phyloP scores from a whole-genome alignment of 768 basidiomycete species.

The Termitomyces sp. region DNA sequence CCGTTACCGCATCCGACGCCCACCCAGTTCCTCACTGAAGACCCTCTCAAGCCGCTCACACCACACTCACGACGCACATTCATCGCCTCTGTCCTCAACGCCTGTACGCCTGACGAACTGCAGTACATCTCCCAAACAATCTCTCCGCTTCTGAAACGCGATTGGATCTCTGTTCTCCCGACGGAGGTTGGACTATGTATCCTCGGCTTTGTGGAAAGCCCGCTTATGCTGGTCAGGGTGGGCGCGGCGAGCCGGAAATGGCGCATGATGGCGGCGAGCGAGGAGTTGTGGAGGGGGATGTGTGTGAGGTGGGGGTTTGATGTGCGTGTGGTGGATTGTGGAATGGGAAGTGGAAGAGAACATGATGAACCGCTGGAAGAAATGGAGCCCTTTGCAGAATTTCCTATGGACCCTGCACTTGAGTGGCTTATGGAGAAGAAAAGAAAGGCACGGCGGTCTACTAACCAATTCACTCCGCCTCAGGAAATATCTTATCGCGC shows the following conservation, averaged over 20 bases:
- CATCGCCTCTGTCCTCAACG: constrained; percentile 12
- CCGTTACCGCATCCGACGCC: not conserved
- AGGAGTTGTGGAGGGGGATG: constrained; percentile 79
- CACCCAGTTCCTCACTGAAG: not conserved
- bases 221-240: constrained; percentile 66
- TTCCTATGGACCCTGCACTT: not conserved
- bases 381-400: not conserved
- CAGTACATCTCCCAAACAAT: constrained; percentile 65
- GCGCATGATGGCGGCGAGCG: constrained; percentile 68
- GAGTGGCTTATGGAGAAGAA: not conserved
- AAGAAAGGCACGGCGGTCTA: not conserved
- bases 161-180: constrained; percentile 44
- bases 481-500: constrained; percentile 42
- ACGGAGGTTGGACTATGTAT: constrained; percentile 75
- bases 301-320: constrained; percentile 56
- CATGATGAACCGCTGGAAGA: not conserved
- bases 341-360: not conserved
- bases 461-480: not conserved
- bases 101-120: constrained; percentile 41
- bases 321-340: not conserved
- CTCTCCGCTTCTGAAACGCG: constrained; percentile 61
- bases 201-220: constrained; percentile 74
- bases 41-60: not conserved
- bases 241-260: constrained; percentile 71
- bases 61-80: not conserved